Conservation (phyloP, 1,284 basidiomycete species). For the Ganoderma multipileum region DNA sequence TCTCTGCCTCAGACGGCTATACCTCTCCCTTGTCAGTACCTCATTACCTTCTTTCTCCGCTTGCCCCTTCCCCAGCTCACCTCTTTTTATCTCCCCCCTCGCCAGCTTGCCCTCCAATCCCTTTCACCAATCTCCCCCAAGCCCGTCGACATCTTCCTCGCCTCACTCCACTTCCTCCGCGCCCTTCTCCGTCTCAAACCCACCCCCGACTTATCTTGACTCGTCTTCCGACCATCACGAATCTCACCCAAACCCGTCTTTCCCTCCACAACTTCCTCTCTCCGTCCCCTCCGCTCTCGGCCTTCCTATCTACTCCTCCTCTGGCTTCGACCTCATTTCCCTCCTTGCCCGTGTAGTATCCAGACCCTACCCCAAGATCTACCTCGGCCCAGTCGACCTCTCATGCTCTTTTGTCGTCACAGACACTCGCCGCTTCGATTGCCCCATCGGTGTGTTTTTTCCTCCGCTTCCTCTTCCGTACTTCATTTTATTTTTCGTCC, state of each 20-base stretch:
- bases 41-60: background rate
- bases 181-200: conserved; percentile 12
- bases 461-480: background rate
- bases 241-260: conserved; percentile 3
- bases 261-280: conserved; percentile 20
- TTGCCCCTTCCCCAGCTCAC: conserved; percentile 6
- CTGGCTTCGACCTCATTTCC: conserved; percentile 90
- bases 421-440: conserved; percentile 82
- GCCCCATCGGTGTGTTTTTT: conserved; percentile 60
- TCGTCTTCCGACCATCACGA: conserved; percentile 5
- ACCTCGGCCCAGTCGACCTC: conserved; percentile 90
- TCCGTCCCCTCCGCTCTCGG: conserved; percentile 42
- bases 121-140: conserved; percentile 15
- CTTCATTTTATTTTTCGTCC: background rate
- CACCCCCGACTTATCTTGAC: background rate
- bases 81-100: conserved; percentile 18
- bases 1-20: conserved; percentile 56
- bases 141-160: conserved; percentile 12
- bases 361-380: conserved; percentile 78
- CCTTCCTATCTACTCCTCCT: conserved; percentile 80
- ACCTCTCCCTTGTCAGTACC: conserved; percentile 26
- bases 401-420: conserved; percentile 91
- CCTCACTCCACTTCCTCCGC: conserved; percentile 15
- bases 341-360: conserved; percentile 81
- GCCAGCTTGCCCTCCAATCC: conserved; percentile 18